Percentiles rank a stretch among this genome's conserved stretches.
phyloP scores from a whole-genome alignment of 1,139 yeast genomes.

The Kodamaea suecica region DNA sequence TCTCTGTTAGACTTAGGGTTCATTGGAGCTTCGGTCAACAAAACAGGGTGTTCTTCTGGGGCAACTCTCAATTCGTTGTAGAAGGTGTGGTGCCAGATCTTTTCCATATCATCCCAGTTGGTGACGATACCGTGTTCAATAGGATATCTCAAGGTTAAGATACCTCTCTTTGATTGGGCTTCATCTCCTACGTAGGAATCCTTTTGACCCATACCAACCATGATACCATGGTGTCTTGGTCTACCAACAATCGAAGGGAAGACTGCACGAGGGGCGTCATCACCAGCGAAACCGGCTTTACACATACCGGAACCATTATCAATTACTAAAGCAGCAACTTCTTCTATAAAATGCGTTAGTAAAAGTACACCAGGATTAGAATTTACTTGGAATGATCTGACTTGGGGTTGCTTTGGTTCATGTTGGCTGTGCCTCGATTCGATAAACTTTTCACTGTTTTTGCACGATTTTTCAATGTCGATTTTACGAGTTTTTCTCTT shows the following conservation, averaged over 20 bases:
- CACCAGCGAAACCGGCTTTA: conserved; percentile 99
- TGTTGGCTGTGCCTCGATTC: no score
- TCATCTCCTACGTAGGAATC: conserved; percentile 99
- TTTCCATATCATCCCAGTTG: conserved; percentile 99
- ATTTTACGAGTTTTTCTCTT: no score
- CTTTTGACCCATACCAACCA: conserved; percentile 99
- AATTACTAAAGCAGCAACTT: conserved; percentile 78
- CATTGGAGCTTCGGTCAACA: conserved; percentile 98
- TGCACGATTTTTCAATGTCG: no score
- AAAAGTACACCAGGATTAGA: neutral
- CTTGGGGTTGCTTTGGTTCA: no score
- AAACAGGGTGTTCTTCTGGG: conserved; percentile 98
- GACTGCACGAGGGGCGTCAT: conserved; percentile 99
- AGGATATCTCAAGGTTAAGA: conserved; percentile 96
- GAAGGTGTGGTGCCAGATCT: conserved; percentile 98
- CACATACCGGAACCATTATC: conserved; percentile 99
- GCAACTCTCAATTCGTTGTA: conserved; percentile 98
- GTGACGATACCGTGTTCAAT: conserved; percentile 99
- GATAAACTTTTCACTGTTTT: no score
- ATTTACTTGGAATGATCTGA: no score
- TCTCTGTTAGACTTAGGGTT: conserved; percentile 99
- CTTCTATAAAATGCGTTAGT: conserved; percentile 32
- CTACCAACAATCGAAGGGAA: conserved; percentile 99
- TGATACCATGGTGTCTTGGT: conserved; percentile 99
- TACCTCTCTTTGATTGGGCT: conserved; percentile 99